Conservation (phyloP, 163 green algal genomes). For the Coccomyxa subellipsoidea region DNA sequence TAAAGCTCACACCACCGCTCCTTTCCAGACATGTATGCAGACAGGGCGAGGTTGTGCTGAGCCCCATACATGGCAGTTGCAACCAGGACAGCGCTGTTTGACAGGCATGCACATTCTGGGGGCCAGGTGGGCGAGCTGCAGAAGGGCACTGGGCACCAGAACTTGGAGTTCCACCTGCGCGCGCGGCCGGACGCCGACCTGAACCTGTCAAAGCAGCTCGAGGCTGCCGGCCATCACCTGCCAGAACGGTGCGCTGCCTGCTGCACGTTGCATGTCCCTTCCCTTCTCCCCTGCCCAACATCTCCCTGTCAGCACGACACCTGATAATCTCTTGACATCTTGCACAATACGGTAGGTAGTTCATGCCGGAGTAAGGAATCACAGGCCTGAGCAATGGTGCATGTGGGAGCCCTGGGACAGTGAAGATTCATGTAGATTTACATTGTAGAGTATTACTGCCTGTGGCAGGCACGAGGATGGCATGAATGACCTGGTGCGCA, state of each 20-base stretch:
- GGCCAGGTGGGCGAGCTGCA: constrained; percentile 4
- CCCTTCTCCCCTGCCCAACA: not conserved
- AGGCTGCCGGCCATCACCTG: not conserved
- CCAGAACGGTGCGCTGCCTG: not conserved
- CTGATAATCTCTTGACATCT: not conserved
- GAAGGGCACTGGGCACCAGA: not conserved
- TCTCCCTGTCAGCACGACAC: too few relatives aligned
- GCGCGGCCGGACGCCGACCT: not conserved
- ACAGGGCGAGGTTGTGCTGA: not conserved
- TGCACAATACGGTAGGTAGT: too few relatives aligned
- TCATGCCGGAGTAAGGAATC: too few relatives aligned
- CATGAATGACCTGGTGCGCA: not conserved
- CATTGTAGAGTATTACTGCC: too few relatives aligned
- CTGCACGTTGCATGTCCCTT: not conserved
- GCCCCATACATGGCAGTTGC: not conserved
- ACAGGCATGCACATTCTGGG: not conserved
- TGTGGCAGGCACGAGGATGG: not conserved
- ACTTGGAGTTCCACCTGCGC: not conserved
- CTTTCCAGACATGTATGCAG: not conserved
- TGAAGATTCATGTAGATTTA: too few relatives aligned
- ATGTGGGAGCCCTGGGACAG: too few relatives aligned
- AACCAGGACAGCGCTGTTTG: not conserved
- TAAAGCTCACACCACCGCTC: too few relatives aligned
- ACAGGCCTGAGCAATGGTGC: too few relatives aligned
- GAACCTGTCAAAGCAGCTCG: not conserved